Conservation (phyloP, 345 rosid species). For the Populus alba region DNA sequence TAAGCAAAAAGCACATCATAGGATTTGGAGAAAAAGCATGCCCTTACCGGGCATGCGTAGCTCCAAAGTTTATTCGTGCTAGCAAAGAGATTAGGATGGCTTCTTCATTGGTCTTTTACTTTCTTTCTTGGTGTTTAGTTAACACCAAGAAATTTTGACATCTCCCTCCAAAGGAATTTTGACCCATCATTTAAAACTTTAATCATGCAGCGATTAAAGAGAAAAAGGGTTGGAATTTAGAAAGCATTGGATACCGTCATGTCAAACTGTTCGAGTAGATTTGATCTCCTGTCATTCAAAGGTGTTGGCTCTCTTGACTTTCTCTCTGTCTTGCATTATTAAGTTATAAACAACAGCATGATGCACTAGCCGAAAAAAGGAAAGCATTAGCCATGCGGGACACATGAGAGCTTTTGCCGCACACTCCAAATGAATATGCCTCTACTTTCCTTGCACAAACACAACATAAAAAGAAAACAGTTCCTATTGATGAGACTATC, state of each 20-base stretch:
- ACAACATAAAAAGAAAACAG: neutral
- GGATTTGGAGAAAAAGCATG: too few species aligned
- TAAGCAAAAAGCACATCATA: too few species aligned
- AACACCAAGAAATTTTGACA: neutral
- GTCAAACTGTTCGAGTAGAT: neutral
- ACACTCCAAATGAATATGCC: slow-evolving; percentile 12
- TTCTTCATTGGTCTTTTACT: neutral
- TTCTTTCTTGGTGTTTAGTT: neutral
- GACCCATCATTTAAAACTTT: neutral
- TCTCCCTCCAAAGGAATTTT: neutral
- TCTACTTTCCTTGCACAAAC: neutral
- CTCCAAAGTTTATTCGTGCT: too few species aligned
- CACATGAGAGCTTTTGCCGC: slow-evolving; percentile 1
- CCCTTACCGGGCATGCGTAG: too few species aligned
- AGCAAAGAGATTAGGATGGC: too few species aligned
- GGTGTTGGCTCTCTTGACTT: neutral
- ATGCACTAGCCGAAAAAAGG: neutral
- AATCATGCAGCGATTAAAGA: neutral
- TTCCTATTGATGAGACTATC: neutral
- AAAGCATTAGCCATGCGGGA: neutral
- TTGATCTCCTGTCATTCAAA: neutral
- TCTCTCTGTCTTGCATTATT: slow-evolving; percentile 12
- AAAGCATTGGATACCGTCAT: neutral
- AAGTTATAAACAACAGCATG: neutral
- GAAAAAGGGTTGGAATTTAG: neutral